Evolutionary conservation across 805 yeast genomes (phyloP).

Genomic region (Hanseniaspora mollemarum): DNA sequence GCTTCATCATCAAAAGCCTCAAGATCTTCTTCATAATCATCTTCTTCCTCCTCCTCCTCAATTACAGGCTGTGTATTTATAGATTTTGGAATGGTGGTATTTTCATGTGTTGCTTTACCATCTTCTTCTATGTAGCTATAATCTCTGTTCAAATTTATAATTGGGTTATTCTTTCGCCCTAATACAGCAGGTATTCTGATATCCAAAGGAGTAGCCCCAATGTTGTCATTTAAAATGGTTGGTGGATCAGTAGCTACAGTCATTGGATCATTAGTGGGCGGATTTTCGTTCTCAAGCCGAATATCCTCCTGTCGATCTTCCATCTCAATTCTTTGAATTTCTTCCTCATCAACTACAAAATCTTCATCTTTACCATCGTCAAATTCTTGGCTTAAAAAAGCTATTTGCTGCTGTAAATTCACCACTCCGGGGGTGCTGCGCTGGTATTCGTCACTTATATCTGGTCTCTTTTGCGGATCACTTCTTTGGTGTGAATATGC

Average conservation of each 20-base stretch:
- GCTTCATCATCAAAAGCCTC: constrained; percentile 16
- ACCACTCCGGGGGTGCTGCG: background rate
- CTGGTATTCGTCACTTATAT: background rate
- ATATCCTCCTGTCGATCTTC: constrained; percentile 22
- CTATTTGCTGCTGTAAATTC: constrained; percentile 6
- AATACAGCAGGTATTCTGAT: background rate
- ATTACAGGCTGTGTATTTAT: background rate
- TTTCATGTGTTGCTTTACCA: background rate
- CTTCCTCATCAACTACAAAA: constrained; percentile 9
- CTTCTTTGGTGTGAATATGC: background rate
- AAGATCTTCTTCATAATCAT: constrained; percentile 16
- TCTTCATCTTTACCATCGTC: constrained; percentile 14
- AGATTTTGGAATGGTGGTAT: background rate
- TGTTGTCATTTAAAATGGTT: background rate
- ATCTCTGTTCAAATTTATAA: constrained; percentile 7
- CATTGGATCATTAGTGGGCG: constrained; percentile 3
- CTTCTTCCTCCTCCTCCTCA: constrained; percentile 13
- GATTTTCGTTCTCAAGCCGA: constrained; percentile 35
- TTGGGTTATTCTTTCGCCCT: constrained; percentile 5
- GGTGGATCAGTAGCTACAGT: constrained; percentile 13
- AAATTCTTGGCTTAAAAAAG: constrained; percentile 12
- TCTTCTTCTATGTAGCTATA: constrained; percentile 6
- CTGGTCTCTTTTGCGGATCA: background rate
- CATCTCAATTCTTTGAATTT: constrained; percentile 19
- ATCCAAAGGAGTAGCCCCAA: constrained; percentile 5